phyloP scores from a whole-genome alignment of 208 protist species.

The Tritrichomonas musculus region DNA sequence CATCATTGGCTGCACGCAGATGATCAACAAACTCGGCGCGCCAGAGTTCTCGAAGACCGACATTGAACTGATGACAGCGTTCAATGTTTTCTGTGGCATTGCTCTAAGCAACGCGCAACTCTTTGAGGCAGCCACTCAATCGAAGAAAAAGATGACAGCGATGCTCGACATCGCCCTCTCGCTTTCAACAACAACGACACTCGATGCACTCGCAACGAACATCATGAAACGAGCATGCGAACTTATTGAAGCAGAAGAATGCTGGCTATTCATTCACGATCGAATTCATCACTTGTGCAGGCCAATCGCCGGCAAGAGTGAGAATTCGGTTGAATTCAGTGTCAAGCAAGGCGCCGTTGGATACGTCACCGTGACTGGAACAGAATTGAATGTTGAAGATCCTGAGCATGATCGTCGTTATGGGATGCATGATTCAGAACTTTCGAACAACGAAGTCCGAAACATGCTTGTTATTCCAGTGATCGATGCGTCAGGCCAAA shows the following conservation, averaged over 20 bases:
- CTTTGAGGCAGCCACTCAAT: not conserved
- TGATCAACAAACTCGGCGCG: conserved; percentile 6
- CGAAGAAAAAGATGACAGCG: not conserved
- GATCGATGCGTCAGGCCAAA: not conserved
- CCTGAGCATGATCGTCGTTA: not conserved
- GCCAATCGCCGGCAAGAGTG: not conserved
- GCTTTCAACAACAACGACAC: not conserved
- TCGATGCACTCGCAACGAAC: not conserved
- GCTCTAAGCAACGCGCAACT: no score
- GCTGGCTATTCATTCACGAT: not conserved
- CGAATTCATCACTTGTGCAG: not conserved
- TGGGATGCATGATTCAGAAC: not conserved
- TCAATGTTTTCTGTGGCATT: no score
- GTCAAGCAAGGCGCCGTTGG: conserved; percentile 13
- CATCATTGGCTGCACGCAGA: not conserved
- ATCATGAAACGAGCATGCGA: not conserved
- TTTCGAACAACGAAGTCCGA: not conserved
- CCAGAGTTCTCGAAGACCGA: not conserved
- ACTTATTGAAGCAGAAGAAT: not conserved
- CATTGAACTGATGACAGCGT: not conserved
- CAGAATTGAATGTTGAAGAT: conserved; percentile 1
- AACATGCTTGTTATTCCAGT: conserved; percentile 2
- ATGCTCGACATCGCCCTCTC: not conserved
- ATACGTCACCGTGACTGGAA: not conserved
- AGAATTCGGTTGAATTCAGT: not conserved